These are phyloP conservation scores for Takashimella tepidaria DNA, from an alignment of 1,284 basidiomycete genomes.

Conservation along the genomic window DNA sequence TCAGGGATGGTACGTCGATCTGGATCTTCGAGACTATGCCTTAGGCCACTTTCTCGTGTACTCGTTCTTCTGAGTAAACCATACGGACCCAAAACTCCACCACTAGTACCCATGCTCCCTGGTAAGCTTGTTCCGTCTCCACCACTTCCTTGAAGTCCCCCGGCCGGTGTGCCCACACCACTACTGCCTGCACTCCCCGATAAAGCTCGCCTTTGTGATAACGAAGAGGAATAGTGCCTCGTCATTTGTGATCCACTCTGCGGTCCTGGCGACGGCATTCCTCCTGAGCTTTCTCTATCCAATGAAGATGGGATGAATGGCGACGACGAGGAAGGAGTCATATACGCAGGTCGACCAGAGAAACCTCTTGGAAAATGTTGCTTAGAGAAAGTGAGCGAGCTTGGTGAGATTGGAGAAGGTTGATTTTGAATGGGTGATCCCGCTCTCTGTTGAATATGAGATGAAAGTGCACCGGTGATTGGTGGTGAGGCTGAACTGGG, in stretches of 20 bases:
- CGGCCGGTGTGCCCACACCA: constrained; percentile 6
- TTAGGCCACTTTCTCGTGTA: constrained; percentile 30
- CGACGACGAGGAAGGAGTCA: constrained; percentile 23
- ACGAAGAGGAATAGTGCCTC: constrained; percentile 40
- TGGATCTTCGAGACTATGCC: constrained; percentile 28
- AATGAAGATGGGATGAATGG: constrained; percentile 37
- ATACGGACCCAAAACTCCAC: neutral
- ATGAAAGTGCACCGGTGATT: constrained; percentile 18
- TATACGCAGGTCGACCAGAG: constrained; percentile 22
- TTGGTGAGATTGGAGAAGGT: constrained; percentile 24
- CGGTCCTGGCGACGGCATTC: constrained; percentile 7
- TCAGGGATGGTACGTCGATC: constrained; percentile 19
- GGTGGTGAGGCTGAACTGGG: constrained; percentile 25
- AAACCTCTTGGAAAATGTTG: constrained; percentile 30
- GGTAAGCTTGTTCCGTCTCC: constrained; percentile 23
- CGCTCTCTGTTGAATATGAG: constrained; percentile 15
- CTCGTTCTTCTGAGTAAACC: constrained; percentile 24
- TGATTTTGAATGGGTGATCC: constrained; percentile 11
- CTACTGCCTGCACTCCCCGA: constrained; percentile 18
- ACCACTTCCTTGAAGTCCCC: constrained; percentile 19
- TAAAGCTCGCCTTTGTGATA: constrained; percentile 23
- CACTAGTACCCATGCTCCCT: constrained; percentile 7
- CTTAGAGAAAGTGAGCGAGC: constrained; percentile 36
- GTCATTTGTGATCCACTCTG: constrained; percentile 22
- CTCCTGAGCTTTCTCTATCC: constrained; percentile 20